These are phyloP conservation scores for Ophiosphaerella korrae DNA, from an alignment of 2,329 filamentous ascomycete genomes.

Conservation along the genomic window DNA sequence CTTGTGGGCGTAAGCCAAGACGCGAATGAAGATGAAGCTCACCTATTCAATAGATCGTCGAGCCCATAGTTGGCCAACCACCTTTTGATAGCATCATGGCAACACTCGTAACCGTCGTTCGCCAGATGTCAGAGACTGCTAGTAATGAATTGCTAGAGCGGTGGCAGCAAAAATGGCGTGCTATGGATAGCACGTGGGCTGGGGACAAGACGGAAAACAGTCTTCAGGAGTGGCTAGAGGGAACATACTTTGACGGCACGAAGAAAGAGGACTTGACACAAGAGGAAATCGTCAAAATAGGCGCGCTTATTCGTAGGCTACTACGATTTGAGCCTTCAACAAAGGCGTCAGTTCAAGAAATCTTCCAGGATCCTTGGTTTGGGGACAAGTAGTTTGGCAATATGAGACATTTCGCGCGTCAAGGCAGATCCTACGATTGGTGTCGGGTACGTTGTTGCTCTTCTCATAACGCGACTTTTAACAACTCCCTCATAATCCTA, in stretches of 20 bases:
- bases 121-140: conserved; percentile 45
- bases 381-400: conserved; percentile 2
- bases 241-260: conserved; percentile 45
- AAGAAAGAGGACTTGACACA: conserved; percentile 18
- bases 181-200: conserved; percentile 22
- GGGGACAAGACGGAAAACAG: conserved; percentile 18
- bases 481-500: no score
- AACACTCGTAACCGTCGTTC: conserved; percentile 40
- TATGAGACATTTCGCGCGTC: background rate
- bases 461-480: no score
- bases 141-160: conserved; percentile 43
- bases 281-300: conserved; percentile 23
- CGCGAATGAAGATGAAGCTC: conserved; percentile 17
- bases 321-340: conserved; percentile 24
- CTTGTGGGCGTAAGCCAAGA: conserved; percentile 43
- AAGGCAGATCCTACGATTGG: no score
- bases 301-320: conserved; percentile 19
- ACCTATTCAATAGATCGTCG: conserved; percentile 42
- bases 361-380: conserved; percentile 29
- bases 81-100: conserved; percentile 46
- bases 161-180: conserved; percentile 37
- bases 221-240: conserved; percentile 47
- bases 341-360: conserved; percentile 17
- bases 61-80: conserved; percentile 47
- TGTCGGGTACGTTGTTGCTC: no score